Base-by-base conservation (phyloP, 208 protist genomes). In the Leishmania mexicana region DNA sequence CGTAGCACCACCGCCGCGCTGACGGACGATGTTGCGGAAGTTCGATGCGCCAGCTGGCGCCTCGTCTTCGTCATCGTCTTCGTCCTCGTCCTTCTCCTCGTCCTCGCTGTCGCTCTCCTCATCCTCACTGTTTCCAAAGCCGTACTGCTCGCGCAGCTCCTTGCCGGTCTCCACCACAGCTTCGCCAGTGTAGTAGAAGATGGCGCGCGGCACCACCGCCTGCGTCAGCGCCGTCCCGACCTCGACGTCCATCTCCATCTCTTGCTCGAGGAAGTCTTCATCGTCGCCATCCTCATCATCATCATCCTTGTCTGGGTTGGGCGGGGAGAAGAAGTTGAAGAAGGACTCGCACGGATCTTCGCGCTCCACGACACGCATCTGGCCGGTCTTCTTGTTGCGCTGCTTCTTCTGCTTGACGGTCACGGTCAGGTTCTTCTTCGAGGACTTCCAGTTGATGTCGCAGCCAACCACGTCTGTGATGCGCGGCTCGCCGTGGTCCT, bases 281-380 rank as follows among this genome's bases (percentile, higher is more conserved):
- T 90, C 90, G 8, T 92, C 79, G n/a, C 93, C 88, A 2, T 91
- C 84, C n/a, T 90, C 82, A n/a, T 92, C 89, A 19, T 89, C 76
- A 28, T 87, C 28, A 21, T 81, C 17, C 31, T 35, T 35, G 15
- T 76, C 72, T 5, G 72, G 51, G 54, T 91, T 81, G 28, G 93
- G 94, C 24, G 95, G 86, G 13, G 75, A 90, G 85, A 99, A 99
- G 92, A 99, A 98, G 83, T 95, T 95, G 79, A 99, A 99, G 89
- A 99, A 99, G 47, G 91, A 96, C 47, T 92, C 87, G 57, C 89
- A 93, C 47, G 92, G 88, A 86, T 98, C 96, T 64, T 95, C 91
- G 38, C 92, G 93, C 73, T 90, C 90, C 38, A 97, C 92, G 35
- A 95, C 85, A 72, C 96, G 92, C 58, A 95, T 94, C 77, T 89